These are phyloP conservation scores for Zea mays DNA, from an alignment of 176 grass and related monocot genomes.

Conservation along the genomic window DNA sequence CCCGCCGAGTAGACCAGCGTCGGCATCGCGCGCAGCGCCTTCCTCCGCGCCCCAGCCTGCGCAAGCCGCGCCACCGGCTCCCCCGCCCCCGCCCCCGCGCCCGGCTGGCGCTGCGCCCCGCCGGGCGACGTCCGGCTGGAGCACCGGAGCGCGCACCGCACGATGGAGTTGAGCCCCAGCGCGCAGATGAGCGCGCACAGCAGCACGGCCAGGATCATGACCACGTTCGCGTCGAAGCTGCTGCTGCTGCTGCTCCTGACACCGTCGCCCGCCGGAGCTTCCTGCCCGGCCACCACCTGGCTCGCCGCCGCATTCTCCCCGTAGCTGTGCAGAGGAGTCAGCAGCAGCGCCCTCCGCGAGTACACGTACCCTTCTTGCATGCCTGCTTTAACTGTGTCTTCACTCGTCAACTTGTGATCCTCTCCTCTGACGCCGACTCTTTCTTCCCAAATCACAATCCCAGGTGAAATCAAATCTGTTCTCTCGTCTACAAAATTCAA, in stretches of 20 bases:
- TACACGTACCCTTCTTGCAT: constrained; percentile 36
- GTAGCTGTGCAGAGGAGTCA: constrained; percentile 37
- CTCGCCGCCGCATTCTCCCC: constrained; percentile 33
- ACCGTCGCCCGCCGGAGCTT: constrained; percentile 22
- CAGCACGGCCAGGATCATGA: constrained; percentile 83
- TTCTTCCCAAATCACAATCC: background rate
- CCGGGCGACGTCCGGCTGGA: constrained; percentile 41
- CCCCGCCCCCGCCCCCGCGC: constrained; percentile 27
- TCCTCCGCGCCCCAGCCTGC: constrained; percentile 47
- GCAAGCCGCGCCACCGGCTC: constrained; percentile 41
- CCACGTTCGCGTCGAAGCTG: constrained; percentile 74
- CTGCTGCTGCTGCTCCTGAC: constrained; percentile 10
- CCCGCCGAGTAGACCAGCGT: constrained; percentile 56
- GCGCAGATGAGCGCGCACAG: constrained; percentile 75
- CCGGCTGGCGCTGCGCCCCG: background rate
- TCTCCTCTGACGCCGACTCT: background rate
- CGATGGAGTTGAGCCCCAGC: constrained; percentile 79
- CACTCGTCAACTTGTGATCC: background rate
- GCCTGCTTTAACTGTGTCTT: background rate
- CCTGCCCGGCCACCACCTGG: constrained; percentile 11
- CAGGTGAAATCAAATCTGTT: background rate
- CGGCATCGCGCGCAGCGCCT: constrained; percentile 75
- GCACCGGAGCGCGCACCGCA: constrained; percentile 73
- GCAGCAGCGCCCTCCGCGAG: constrained; percentile 61
- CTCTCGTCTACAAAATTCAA: background rate